phyloP scores from a whole-genome alignment of 2,329 filamentous ascomycete genomes.

The Neurospora sp. region DNA sequence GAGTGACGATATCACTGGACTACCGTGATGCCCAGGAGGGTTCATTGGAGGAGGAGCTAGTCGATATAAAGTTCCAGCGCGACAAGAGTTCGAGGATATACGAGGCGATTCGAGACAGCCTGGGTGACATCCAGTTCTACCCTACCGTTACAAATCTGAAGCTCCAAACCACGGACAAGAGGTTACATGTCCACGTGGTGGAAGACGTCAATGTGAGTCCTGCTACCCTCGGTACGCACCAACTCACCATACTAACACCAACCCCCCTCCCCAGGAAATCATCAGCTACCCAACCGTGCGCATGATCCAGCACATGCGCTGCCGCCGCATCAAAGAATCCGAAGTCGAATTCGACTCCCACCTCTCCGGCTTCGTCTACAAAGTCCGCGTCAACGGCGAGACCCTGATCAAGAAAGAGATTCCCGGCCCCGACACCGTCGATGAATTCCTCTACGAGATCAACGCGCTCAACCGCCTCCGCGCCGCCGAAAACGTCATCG shows the following conservation, averaged over 20 bases:
- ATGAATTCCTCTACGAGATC: conserved; percentile 95
- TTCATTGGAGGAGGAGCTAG: conserved; percentile 78
- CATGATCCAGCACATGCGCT: conserved; percentile 64
- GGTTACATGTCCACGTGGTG: conserved; percentile 93
- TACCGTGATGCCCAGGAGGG: conserved; percentile 71
- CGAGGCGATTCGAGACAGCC: conserved; percentile 83
- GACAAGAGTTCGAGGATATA: conserved; percentile 93
- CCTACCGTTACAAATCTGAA: conserved; percentile 93
- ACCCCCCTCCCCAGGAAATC: conserved; percentile 50
- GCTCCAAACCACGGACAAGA: conserved; percentile 76
- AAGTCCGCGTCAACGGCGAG: conserved; percentile 59
- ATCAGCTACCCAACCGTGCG: conserved; percentile 71
- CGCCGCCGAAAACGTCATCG: conserved; percentile 67
- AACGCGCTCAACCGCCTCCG: conserved; percentile 78
- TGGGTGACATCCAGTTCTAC: conserved; percentile 92
- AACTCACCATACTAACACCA: conserved; percentile 1
- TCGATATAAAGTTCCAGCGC: conserved; percentile 68
- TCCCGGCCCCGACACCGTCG: conserved; percentile 85
- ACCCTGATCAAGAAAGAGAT: conserved; percentile 96
- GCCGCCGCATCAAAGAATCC: conserved; percentile 56
- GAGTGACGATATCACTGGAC: conserved; percentile 88
- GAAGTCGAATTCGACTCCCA: conserved; percentile 81
- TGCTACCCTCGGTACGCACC: not conserved
- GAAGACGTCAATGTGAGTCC: conserved; percentile 71
- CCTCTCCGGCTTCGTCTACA: conserved; percentile 95